Evolutionary conservation across 176 grass and related monocot genomes (phyloP), one percentile per base, ranked within the genome.

Genomic region (Oryza glumipatula): DNA sequence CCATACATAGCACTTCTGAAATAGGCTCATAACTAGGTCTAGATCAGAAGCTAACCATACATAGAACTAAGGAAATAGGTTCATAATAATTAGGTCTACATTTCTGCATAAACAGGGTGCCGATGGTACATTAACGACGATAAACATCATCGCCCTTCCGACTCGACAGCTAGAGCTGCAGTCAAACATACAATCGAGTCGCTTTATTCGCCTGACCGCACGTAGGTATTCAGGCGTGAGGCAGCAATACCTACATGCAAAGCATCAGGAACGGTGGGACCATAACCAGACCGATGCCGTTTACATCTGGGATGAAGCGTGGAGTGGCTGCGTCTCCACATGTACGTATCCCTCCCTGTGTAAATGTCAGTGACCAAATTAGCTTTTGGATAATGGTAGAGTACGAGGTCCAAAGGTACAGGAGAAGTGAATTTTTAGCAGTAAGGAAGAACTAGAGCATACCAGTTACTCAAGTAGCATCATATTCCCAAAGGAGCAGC

Each of bases 401-500:
- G 66, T 45, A 63, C 44, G 49, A n/a, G 66, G 24, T 64, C 48
- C 56, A 77, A 70, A 49, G 73, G 49, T 73, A 68, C 48, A 68
- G 48, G 74, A 21, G 22, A 74, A 83, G 39, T 84, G 68, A 56
- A 78, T 67, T 46, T 39, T 76, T 47, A 86, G 65, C 23, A 71
- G 19, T 70, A 41, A 41, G 15, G 35, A 79, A 44, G 35, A 52
- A 52, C 69, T 11, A 33, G 21, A 43, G 26, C 70, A 2, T 56
- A 61, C 56, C 56, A 3, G 56, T 61, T 24, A 66, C 58, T 64
- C 26, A 45, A 90, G 85, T 60, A 79, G 88, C 84, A 88, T 92
- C 86, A 88, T 69, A 87, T 86, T 79, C 87, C 83, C 45, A 88
- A 82, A 7, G 93, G 90, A 39, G 88, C 90, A 2, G 90, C 74